Evolutionary conservation across 129 eudicot genomes (phyloP).

Genomic region (Ambrosia trifida): DNA sequence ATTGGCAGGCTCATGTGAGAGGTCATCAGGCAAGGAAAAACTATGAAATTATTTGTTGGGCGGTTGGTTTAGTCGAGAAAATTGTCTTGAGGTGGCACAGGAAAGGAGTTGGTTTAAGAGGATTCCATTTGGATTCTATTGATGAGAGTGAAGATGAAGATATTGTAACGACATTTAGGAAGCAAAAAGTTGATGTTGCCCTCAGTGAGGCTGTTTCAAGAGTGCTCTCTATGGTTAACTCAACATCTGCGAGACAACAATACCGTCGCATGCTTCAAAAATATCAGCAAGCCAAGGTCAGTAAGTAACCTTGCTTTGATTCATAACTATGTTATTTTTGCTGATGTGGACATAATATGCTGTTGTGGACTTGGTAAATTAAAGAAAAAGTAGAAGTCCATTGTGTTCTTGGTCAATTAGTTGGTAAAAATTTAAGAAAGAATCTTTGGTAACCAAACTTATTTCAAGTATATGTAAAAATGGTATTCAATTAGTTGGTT

Average conservation of each 20-base stretch:
- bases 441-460: too few relatives aligned
- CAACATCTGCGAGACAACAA: conserved; percentile 75
- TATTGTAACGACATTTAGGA: conserved; percentile 59
- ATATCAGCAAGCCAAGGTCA: conserved; percentile 76
- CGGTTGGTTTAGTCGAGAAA: conserved; percentile 81
- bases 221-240: conserved; percentile 81
- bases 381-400: too few relatives aligned
- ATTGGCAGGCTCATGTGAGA: conserved; percentile 88
- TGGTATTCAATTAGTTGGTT: too few relatives aligned
- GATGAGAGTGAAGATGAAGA: conserved; percentile 68
- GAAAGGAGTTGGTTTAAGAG: conserved; percentile 81
- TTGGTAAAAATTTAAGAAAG: too few relatives aligned
- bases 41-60: conserved; percentile 84
- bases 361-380: background rate
- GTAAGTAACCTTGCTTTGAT: conserved; percentile 12
- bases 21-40: conserved; percentile 88
- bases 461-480: too few relatives aligned
- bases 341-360: background rate
- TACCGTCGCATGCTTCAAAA: conserved; percentile 80
- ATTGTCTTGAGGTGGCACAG: conserved; percentile 86
- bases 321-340: conserved; percentile 9
- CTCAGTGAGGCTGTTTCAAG: conserved; percentile 79
- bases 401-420: too few relatives aligned
- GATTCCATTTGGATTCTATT: conserved; percentile 47
- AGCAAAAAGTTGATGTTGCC: conserved; percentile 72